Conservation (phyloP, 2,329 filamentous ascomycete species). For the Arthrobotrys pseudoclavata region DNA sequence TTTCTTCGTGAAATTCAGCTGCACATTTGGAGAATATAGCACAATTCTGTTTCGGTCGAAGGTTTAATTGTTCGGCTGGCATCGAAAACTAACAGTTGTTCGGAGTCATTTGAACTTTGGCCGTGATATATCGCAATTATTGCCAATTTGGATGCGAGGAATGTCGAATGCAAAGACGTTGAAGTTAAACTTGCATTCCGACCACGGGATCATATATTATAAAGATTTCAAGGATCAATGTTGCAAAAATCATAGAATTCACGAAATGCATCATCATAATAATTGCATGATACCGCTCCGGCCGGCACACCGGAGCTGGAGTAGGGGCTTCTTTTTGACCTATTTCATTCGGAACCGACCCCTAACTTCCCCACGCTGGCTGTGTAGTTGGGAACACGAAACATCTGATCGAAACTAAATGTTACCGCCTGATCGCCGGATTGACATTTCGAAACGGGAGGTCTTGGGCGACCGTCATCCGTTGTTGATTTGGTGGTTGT, state of each 20-base stretch:
- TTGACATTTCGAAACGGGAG: slow-evolving; percentile 27
- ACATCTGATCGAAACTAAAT: slow-evolving; percentile 25
- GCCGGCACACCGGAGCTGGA: slow-evolving; percentile 5
- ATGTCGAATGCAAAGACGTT: neutral
- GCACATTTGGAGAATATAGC: slow-evolving; percentile 2
- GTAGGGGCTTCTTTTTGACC: neutral
- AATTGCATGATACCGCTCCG: too few species aligned
- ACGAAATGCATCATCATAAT: neutral
- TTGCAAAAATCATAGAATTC: neutral
- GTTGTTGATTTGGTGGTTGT: slow-evolving; percentile 1
- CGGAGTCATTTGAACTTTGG: slow-evolving; percentile 1
- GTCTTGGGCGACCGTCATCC: slow-evolving; percentile 27
- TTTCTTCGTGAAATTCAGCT: slow-evolving; percentile 6
- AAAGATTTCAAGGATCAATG: slow-evolving; percentile 3
- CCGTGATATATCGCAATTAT: slow-evolving; percentile 12
- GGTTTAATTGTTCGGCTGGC: too few species aligned
- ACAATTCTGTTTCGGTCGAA: too few species aligned
- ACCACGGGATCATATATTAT: slow-evolving; percentile 12
- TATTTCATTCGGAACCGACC: slow-evolving; percentile 16
- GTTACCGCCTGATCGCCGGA: slow-evolving; percentile 44
- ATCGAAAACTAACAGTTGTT: too few species aligned
- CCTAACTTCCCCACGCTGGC: neutral
- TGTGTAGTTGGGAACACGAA: neutral
- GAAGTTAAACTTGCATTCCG: neutral
- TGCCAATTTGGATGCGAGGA: slow-evolving; percentile 2